phyloP scores from a whole-genome alignment of 1,284 basidiomycete genomes.

The Ceratobasidium sp. region DNA sequence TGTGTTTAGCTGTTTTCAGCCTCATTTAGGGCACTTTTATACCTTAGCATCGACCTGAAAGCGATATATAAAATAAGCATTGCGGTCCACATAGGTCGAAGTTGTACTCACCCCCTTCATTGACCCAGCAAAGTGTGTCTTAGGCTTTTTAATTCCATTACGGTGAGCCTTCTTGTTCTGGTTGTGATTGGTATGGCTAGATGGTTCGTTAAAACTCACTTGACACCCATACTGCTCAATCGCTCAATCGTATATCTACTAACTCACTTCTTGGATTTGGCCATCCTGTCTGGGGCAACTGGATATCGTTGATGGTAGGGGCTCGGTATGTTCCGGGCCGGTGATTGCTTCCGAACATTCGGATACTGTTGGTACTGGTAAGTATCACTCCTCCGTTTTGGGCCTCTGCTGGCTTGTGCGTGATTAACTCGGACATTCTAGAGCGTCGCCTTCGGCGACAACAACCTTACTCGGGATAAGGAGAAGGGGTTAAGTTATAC shows the following conservation, averaged over 20 bases:
- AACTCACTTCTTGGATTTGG: slow-evolving; percentile 68
- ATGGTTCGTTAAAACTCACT: slow-evolving; percentile 46
- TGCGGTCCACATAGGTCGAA: slow-evolving; percentile 15
- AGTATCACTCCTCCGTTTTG: slow-evolving; percentile 5
- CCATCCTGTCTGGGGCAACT: slow-evolving; percentile 55
- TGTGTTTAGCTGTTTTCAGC: not conserved
- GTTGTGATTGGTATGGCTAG: slow-evolving; percentile 91
- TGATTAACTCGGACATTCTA: no score
- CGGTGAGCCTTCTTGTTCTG: slow-evolving; percentile 88
- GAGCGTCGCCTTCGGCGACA: no score
- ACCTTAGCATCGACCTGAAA: slow-evolving; percentile 87
- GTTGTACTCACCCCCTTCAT: slow-evolving; percentile 85
- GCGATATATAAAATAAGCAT: slow-evolving; percentile 44
- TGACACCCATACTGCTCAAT: no score
- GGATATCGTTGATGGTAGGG: slow-evolving; percentile 16
- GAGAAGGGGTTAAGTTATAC: no score
- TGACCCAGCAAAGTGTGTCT: slow-evolving; percentile 82
- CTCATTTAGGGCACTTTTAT: slow-evolving; percentile 50
- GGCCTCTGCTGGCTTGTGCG: no score
- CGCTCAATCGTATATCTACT: not conserved
- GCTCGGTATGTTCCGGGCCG: slow-evolving; percentile 20
- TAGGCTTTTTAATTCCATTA: slow-evolving; percentile 93
- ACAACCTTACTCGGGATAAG: no score
- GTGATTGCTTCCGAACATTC: slow-evolving; percentile 26
- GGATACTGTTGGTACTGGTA: slow-evolving; percentile 18